Base-by-base conservation (phyloP, 768 basidiomycete genomes). In the Kwoniella shandongensis region DNA sequence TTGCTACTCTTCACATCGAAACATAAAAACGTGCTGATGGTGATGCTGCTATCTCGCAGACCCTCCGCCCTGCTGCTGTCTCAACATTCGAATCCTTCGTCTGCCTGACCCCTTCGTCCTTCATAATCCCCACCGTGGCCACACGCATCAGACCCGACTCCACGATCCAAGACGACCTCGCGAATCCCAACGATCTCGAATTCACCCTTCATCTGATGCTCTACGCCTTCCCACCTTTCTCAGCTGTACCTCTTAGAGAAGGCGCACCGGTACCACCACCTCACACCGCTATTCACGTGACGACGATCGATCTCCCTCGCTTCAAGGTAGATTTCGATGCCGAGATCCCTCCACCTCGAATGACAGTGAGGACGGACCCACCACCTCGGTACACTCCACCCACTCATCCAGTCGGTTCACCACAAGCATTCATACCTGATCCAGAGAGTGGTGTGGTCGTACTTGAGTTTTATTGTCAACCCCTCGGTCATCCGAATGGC, bases 361-460 rank as follows among this genome's bases (percentile, higher is more conserved):
- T 73, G 50, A 64, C 55, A 15, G 61, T 76, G 27, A 59, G 75
- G 4, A 68, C 73, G 8, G 75, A 76, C 59, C 75, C 75, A 8
- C 75, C 75, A 17, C 75, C 75, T 10, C 30, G 75, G 17, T 62
- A 69, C 51, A 67, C 61, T 2, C 66, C 71, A 50, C 71, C 75
- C 18, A 57, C 55, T 7, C 57, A 71, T 39, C 72, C 72, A 4
- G n/a, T 38, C 13, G 60, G 57, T 26, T 25, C 36, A 11, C 61
- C 61, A 7, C 54, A 54, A 25, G 57, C 59, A 17, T 66, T 74
- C 51, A 44, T 58, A 17, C 71, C 75, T 3, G 47, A 66, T 26
- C 73, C 75, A 12, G 62, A 64, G 29, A 65, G 61, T 5, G 75
- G 75, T 4, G 44, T 70, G 1, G 57, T 74, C 38, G 51, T 74